phyloP scores from a whole-genome alignment of 1,284 basidiomycete species.

The Moesziomyces aphidis region DNA sequence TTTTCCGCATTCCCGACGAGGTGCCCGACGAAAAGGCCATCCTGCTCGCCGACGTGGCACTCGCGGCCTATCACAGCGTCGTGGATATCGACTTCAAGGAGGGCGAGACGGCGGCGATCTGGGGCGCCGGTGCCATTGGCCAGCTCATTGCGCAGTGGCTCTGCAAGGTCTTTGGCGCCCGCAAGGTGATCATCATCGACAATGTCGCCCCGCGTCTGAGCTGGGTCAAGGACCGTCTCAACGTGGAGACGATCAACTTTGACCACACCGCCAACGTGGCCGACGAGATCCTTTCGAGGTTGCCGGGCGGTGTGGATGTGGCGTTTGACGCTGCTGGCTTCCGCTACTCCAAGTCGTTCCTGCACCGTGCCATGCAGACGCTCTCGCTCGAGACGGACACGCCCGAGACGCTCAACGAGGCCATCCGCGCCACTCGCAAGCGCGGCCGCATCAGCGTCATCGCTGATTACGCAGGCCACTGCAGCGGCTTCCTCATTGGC shows the following conservation, averaged over 20 bases:
- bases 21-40: slow-evolving; percentile 69
- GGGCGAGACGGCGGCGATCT: slow-evolving; percentile 77
- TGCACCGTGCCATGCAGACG: slow-evolving; percentile 78
- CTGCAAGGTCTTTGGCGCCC: slow-evolving; percentile 75
- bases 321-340: slow-evolving; percentile 52
- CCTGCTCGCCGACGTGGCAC: slow-evolving; percentile 79
- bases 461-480: slow-evolving; percentile 43
- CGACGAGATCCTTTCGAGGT: slow-evolving; percentile 75
- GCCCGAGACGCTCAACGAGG: slow-evolving; percentile 77
- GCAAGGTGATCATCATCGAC: slow-evolving; percentile 80
- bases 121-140: slow-evolving; percentile 76
- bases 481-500: slow-evolving; percentile 78
- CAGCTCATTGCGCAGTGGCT: slow-evolving; percentile 76
- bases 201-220: slow-evolving; percentile 75
- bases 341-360: slow-evolving; percentile 55
- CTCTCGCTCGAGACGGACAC: slow-evolving; percentile 82
- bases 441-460: slow-evolving; percentile 44
- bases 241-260: slow-evolving; percentile 77
- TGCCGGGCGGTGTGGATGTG: slow-evolving; percentile 69
- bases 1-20: slow-evolving; percentile 75
- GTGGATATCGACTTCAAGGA: slow-evolving; percentile 77
- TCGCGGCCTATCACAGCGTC: slow-evolving; percentile 79
- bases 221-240: slow-evolving; percentile 73
- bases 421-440: slow-evolving; percentile 76
- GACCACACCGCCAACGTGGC: slow-evolving; percentile 72